phyloP scores from a whole-genome alignment of 2,329 filamentous ascomycete genomes.

The Colletotrichum sp. region DNA sequence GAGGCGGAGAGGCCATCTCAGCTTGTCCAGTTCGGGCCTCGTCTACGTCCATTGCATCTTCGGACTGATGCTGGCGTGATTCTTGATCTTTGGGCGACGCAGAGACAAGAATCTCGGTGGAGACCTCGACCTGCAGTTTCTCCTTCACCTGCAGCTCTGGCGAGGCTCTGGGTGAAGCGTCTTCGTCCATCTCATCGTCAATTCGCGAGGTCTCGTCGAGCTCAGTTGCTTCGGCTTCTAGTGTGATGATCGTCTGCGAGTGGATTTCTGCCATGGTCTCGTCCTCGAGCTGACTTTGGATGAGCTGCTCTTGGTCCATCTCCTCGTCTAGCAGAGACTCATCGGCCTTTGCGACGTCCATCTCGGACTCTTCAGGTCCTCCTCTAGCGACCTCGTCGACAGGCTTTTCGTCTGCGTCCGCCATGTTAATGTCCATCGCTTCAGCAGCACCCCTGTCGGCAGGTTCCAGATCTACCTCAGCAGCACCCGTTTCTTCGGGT shows the following conservation, averaged over 20 bases:
- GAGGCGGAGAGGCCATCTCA: not conserved
- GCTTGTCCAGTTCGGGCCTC: not conserved
- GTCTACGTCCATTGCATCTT: slow-evolving; percentile 12
- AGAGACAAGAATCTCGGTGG: not conserved
- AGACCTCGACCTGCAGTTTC: not conserved
- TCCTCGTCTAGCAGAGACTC: slow-evolving; percentile 2
- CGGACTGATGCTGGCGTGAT: not conserved
- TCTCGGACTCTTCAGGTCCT: not conserved
- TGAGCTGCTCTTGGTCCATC: not conserved
- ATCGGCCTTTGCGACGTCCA: slow-evolving; percentile 9
- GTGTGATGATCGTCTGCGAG: slow-evolving; percentile 20
- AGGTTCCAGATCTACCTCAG: not conserved
- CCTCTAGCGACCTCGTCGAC: not conserved
- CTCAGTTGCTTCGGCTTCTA: not conserved
- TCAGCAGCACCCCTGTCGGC: not conserved
- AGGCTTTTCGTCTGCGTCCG: slow-evolving; percentile 10
- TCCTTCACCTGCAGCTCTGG: not conserved
- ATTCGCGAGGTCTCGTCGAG: not conserved
- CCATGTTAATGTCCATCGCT: slow-evolving; percentile 8
- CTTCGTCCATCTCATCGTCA: not conserved
- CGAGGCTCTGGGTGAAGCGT: not conserved
- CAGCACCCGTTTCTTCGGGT: not conserved
- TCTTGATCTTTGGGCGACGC: not conserved
- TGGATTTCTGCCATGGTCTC: slow-evolving; percentile 38
- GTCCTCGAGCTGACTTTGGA: slow-evolving; percentile 16